phyloP scores from a whole-genome alignment of 2,329 filamentous ascomycete species.

The Macrophomina phaseolina region DNA sequence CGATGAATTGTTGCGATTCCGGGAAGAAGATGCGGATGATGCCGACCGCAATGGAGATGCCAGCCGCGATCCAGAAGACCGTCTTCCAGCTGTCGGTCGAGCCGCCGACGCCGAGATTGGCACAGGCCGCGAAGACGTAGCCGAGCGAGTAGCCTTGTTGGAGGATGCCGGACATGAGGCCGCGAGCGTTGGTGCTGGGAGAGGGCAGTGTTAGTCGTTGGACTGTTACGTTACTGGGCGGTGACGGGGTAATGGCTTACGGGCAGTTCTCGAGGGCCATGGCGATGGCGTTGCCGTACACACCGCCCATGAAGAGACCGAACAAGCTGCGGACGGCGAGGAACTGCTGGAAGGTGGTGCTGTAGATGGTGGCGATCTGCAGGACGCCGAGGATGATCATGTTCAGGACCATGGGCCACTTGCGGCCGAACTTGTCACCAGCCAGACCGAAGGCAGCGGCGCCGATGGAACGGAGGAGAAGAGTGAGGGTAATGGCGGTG shows the following conservation, averaged over 20 bases:
- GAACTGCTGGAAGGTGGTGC: conserved; percentile 73
- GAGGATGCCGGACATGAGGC: conserved; percentile 80
- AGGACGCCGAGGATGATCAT: conserved; percentile 74
- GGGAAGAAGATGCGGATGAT: conserved; percentile 71
- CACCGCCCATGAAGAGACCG: conserved; percentile 80
- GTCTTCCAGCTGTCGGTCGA: conserved; percentile 71
- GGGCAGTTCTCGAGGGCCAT: conserved; percentile 80
- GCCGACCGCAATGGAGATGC: conserved; percentile 71
- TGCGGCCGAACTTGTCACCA: conserved; percentile 79
- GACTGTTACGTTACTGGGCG: conserved; percentile 29
- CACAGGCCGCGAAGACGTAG: conserved; percentile 78
- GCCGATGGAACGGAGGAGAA: conserved; percentile 76
- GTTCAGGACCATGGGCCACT: conserved; percentile 84
- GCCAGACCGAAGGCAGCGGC: conserved; percentile 77
- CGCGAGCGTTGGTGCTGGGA: conserved; percentile 64
- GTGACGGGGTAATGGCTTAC: conserved; percentile 43
- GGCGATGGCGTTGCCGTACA: conserved; percentile 78
- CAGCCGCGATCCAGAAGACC: conserved; percentile 75
- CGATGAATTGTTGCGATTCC: conserved; percentile 76
- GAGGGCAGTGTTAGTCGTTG: neutral
- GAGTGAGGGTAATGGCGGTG: conserved; percentile 75
- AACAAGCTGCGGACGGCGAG: conserved; percentile 76
- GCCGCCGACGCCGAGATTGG: conserved; percentile 75
- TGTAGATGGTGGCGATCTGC: conserved; percentile 81
- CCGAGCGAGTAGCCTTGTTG: conserved; percentile 84